phyloP scores from a whole-genome alignment of 176 grass and related monocot species.

The Musa beccarii region DNA sequence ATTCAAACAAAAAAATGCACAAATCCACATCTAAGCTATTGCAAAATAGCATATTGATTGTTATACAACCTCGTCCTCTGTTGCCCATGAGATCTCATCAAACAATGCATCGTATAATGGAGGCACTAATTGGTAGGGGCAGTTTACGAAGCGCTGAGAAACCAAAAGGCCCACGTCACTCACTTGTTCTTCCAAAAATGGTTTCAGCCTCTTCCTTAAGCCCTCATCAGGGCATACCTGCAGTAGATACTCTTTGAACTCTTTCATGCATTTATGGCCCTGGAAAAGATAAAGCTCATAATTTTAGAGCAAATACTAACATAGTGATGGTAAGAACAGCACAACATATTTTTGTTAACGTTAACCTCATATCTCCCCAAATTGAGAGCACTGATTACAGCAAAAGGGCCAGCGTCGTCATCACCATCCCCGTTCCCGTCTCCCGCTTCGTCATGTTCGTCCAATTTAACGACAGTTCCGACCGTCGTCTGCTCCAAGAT shows the following conservation, averaged over 20 bases:
- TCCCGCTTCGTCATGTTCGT: slow-evolving; percentile 28
- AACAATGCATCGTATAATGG: slow-evolving; percentile 76
- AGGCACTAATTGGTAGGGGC: slow-evolving; percentile 67
- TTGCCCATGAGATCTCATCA: slow-evolving; percentile 87
- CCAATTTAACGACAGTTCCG: slow-evolving; percentile 80
- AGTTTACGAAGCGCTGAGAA: slow-evolving; percentile 77
- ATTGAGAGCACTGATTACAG: slow-evolving; percentile 65
- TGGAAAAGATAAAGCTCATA: slow-evolving; percentile 6
- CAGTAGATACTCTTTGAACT: slow-evolving; percentile 57
- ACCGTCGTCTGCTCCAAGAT: slow-evolving; percentile 73
- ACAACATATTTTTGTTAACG: neutral
- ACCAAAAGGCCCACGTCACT: slow-evolving; percentile 50
- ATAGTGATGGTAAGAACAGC: neutral
- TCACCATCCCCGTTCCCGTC: slow-evolving; percentile 16
- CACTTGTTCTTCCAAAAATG: slow-evolving; percentile 44
- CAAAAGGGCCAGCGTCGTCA: slow-evolving; percentile 50
- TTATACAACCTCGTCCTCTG: slow-evolving; percentile 71
- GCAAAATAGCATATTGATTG: neutral
- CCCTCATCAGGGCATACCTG: slow-evolving; percentile 37
- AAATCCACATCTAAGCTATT: neutral
- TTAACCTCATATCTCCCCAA: slow-evolving; percentile 45
- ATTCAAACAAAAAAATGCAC: neutral
- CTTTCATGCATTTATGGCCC: slow-evolving; percentile 63
- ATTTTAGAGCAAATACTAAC: neutral
- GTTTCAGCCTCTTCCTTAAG: slow-evolving; percentile 48